Base-by-base conservation (phyloP, 192 early-diverging fungal genomes). In the Coemansia sp. region DNA sequence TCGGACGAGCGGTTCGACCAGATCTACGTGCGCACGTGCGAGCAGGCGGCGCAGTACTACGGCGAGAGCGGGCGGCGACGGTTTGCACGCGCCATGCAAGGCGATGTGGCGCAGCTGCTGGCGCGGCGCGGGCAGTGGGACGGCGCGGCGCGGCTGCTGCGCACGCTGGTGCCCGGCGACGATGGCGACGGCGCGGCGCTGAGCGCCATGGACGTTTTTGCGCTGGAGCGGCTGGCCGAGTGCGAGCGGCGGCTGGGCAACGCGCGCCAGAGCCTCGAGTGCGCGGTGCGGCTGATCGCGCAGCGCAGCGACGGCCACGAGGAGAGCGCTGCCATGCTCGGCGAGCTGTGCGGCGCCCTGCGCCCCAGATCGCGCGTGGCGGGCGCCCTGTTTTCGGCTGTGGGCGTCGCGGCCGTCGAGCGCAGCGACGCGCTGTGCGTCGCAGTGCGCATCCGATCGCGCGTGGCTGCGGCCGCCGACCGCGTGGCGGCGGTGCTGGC, bases 1-100 rank as follows among this genome's bases (percentile, higher is more conserved):
- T 35, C 59, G 14, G 71, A 82, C 38, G 70, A 56, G 42, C 61
- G 73, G 15, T 85, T 82, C 27, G 83, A 85, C 67, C 71, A 85
- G 47, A 69, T 85, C 22, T 85, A 85, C 39, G 38, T 73, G 14
- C 65, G 70, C 31, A 76, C 76, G 24, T 78, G 72, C 73, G 74
- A 82, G 51, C 74, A 82, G 72, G 83, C 79, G 1, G 70, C 76
- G 39, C 75, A 74, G 53, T 85, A 85, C 73, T 85, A 70, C 45
- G 53, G 49, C 27, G 79, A 82, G 35, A 73, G 78, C 54, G 74
- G 70, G 24, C 75, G 83, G 0, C 37, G 51, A 12, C 71, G 83
- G 40, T 75, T 82, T 39, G 74, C 79, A 9, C 74, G 70, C 27
- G 70, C 67, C 27, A 39, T 82, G 67, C 78, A 66, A 12, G 72